Evolutionary conservation across 2,329 filamentous ascomycete genomes (phyloP).

Genomic region (Rugonectria rugulosa): DNA sequence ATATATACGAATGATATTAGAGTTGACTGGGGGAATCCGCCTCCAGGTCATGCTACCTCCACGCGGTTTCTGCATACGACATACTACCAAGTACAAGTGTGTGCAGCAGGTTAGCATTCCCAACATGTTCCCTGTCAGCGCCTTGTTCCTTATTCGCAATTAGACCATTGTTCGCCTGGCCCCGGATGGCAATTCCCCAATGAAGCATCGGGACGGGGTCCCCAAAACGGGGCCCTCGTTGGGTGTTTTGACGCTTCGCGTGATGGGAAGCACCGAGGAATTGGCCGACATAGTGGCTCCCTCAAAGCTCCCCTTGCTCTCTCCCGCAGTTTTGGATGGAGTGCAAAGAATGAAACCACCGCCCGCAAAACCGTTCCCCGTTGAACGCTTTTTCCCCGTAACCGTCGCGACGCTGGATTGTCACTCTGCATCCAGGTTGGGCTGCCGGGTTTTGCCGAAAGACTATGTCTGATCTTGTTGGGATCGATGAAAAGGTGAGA

Average conservation of each 20-base stretch:
- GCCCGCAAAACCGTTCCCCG: background rate
- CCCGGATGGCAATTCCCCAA: slow-evolving; percentile 12
- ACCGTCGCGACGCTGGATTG: too few species aligned
- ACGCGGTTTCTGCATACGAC: too few species aligned
- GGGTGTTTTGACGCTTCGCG: slow-evolving; percentile 18
- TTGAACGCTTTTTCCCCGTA: too few species aligned
- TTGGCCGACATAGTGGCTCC: slow-evolving; percentile 31
- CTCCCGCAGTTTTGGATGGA: background rate
- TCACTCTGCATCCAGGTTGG: too few species aligned
- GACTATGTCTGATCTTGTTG: too few species aligned
- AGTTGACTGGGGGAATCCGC: slow-evolving; percentile 18
- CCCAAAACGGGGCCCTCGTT: slow-evolving; percentile 14
- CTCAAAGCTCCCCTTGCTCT: too few species aligned
- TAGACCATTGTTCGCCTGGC: slow-evolving; percentile 25
- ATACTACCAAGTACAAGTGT: too few species aligned
- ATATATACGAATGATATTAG: slow-evolving; percentile 17
- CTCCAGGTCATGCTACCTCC: too few species aligned
- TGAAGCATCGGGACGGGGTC: slow-evolving; percentile 12
- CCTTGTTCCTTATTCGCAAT: background rate
- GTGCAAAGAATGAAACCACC: slow-evolving; percentile 1
- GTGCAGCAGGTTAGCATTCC: too few species aligned
- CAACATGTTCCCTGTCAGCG: too few species aligned
- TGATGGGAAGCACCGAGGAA: slow-evolving; percentile 36
- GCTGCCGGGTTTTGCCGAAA: too few species aligned
- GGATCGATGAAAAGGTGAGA: too few species aligned